phyloP scores from a whole-genome alignment of 2,329 filamentous ascomycete species.

The Alternaria dauci region DNA sequence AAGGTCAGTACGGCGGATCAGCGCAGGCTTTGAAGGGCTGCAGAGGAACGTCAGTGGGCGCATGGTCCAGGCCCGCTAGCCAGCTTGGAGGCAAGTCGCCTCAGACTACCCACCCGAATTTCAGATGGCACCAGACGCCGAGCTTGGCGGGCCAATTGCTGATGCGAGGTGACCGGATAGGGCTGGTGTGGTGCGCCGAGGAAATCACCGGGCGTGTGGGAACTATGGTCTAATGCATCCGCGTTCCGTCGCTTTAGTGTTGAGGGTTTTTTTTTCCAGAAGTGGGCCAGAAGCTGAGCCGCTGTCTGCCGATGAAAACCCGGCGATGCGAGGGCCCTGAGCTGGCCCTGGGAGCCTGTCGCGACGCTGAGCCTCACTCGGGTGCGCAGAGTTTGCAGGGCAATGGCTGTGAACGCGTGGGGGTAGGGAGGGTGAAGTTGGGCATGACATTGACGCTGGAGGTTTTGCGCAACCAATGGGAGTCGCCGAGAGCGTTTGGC shows the following conservation, averaged over 20 bases:
- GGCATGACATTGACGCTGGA: background rate
- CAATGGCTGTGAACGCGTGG: constrained; percentile 13
- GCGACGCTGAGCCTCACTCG: background rate
- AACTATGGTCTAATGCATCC: constrained; percentile 13
- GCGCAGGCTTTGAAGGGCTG: constrained; percentile 40
- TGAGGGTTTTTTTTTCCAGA: constrained; percentile 24
- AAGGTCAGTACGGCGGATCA: constrained; percentile 24
- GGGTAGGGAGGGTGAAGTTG: constrained; percentile 6
- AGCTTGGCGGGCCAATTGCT: constrained; percentile 29
- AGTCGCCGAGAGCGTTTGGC: constrained; percentile 17
- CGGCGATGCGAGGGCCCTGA: background rate
- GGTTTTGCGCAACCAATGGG: constrained; percentile 22
- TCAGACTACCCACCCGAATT: constrained; percentile 31
- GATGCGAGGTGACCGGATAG: constrained; percentile 20
- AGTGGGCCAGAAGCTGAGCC: constrained; percentile 18
- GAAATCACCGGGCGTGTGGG: constrained; percentile 26
- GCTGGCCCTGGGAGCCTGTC: background rate
- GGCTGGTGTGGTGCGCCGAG: constrained; percentile 20
- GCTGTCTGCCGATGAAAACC: constrained; percentile 13
- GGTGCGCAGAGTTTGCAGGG: background rate
- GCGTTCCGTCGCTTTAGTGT: constrained; percentile 14
- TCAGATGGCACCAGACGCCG: constrained; percentile 26
- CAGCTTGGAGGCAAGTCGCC: constrained; percentile 26
- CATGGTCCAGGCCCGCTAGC: constrained; percentile 34
- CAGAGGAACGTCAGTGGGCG: constrained; percentile 37